Evolutionary conservation across 805 yeast species (phyloP).

Genomic region (Saitoella complicata): DNA sequence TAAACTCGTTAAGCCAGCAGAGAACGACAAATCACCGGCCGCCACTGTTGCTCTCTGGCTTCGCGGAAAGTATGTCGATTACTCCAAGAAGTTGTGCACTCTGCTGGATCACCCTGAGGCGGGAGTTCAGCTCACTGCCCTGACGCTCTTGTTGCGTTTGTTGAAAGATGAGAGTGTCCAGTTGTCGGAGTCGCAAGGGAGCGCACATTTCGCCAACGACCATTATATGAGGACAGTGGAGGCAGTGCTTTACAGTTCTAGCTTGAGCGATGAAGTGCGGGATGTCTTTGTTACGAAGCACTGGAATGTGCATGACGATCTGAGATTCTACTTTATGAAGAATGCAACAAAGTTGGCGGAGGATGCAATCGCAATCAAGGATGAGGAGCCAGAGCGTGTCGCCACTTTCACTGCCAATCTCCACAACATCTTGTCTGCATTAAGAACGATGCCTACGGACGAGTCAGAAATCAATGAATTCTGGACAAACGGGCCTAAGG

Average conservation of each 20-base stretch:
- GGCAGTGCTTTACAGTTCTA: slow-evolving; percentile 20
- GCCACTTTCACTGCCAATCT: background rate
- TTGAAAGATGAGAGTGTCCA: slow-evolving; percentile 36
- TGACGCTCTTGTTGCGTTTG: slow-evolving; percentile 25
- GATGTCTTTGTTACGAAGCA: slow-evolving; percentile 42
- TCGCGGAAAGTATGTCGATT: slow-evolving; percentile 38
- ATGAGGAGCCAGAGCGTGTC: slow-evolving; percentile 1
- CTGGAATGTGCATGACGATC: slow-evolving; percentile 50
- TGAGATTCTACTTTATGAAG: slow-evolving; percentile 56
- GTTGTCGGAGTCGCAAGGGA: slow-evolving; percentile 33
- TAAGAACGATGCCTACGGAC: no score
- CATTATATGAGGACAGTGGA: slow-evolving; percentile 27
- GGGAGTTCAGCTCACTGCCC: slow-evolving; percentile 7
- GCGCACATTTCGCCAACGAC: slow-evolving; percentile 49
- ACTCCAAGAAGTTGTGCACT: slow-evolving; percentile 29
- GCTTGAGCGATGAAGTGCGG: slow-evolving; percentile 27
- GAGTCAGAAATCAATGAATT: no score
- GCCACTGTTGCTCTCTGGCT: slow-evolving; percentile 47
- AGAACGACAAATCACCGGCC: slow-evolving; percentile 22
- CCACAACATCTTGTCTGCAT: no score
- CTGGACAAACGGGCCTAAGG: no score
- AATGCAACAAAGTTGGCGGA: slow-evolving; percentile 30
- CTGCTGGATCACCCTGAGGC: slow-evolving; percentile 23
- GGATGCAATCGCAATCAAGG: slow-evolving; percentile 14
- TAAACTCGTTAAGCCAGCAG: slow-evolving; percentile 22